Evolutionary conservation across 2,329 filamentous ascomycete species (phyloP).

Genomic region (Colletotrichum horii): DNA sequence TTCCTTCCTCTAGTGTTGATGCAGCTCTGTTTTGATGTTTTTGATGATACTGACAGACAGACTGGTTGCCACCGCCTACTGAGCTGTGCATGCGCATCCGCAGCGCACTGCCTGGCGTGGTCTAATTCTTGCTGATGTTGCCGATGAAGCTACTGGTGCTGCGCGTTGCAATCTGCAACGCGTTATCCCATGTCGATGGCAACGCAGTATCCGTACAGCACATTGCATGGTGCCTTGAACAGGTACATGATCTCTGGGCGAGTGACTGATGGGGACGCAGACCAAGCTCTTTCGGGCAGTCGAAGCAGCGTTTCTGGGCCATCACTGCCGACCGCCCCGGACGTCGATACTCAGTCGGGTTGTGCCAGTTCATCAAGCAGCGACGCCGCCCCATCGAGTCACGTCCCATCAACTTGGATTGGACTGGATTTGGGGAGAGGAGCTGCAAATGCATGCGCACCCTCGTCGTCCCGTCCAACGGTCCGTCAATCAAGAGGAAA

Average conservation of each 20-base stretch:
- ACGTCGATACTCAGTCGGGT: slow-evolving; percentile 13
- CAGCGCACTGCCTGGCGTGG: background rate
- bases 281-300: slow-evolving; percentile 11
- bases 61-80: background rate
- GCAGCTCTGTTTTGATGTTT: background rate
- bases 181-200: slow-evolving; percentile 4
- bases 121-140: background rate
- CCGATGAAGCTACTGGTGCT: background rate
- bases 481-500: slow-evolving; percentile 11
- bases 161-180: slow-evolving; percentile 10
- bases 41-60: background rate
- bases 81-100: background rate
- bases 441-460: slow-evolving; percentile 1
- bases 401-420: slow-evolving; percentile 11
- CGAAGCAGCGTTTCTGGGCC: background rate
- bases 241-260: background rate
- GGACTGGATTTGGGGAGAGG: slow-evolving; percentile 1
- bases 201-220: background rate
- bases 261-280: slow-evolving; percentile 5
- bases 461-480: slow-evolving; percentile 11
- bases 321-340: slow-evolving; percentile 16
- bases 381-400: slow-evolving; percentile 17
- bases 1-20: background rate
- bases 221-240: background rate
- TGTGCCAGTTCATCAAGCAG: slow-evolving; percentile 22